phyloP scores from a whole-genome alignment of 1,139 yeast genomes.

The Lodderomyces jiufengensis region DNA sequence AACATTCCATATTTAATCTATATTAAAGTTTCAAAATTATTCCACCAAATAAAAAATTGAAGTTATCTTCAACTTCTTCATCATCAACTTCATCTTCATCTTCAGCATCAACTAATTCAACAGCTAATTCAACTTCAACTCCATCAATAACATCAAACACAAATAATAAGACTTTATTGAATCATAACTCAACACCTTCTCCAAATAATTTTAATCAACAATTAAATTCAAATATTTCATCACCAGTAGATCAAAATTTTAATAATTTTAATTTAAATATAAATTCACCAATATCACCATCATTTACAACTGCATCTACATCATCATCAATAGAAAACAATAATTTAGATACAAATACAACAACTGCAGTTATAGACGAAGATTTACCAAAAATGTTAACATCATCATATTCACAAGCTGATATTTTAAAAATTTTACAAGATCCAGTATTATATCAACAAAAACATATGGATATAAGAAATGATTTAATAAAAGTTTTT shows the following conservation, averaged over 20 bases:
- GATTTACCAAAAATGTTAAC: conserved; percentile 3
- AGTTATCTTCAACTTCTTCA: conserved; percentile 5
- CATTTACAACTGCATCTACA: neutral
- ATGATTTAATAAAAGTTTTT: conserved; percentile 29
- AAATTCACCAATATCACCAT: conserved; percentile 2
- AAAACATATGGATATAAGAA: conserved; percentile 31
- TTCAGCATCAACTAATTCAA: conserved; percentile 2
- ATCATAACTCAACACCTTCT: neutral
- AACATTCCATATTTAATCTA: too few species aligned
- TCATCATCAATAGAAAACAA: conserved; percentile 2
- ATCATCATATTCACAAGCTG: conserved; percentile 17
- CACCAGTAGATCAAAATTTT: conserved; percentile 4
- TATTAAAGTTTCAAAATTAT: conserved; percentile 15
- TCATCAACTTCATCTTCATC: conserved; percentile 5
- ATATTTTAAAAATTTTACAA: conserved; percentile 34
- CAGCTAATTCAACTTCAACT: conserved; percentile 2
- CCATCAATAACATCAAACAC: conserved; percentile 2
- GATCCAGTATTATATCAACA: conserved; percentile 38
- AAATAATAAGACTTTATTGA: neutral
- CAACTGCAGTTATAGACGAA: too few species aligned
- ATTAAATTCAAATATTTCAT: neutral
- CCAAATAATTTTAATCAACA: neutral
- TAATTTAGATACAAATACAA: neutral
- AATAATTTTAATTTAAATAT: conserved; percentile 2
- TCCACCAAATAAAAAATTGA: conserved; percentile 14